Evolutionary conservation across 176 grass and related monocot genomes (phyloP), one percentile per base, ranked within the genome.

Genomic region (Paspalum vaginatum): DNA sequence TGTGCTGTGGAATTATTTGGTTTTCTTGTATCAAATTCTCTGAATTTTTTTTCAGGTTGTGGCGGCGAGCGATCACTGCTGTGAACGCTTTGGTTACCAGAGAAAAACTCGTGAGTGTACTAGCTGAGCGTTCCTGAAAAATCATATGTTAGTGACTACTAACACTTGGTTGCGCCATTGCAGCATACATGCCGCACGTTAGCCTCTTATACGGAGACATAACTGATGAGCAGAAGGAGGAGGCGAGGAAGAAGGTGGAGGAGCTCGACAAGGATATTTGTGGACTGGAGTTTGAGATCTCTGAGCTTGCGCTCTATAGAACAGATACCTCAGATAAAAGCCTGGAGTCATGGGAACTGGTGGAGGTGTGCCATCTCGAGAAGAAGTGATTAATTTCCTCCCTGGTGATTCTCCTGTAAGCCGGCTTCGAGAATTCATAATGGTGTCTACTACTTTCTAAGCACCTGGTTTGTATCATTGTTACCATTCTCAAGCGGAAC

Each of bases 281-380:
- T 52, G 86, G 86, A 18, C 72, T 99, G 57, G 80, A 80, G 70
- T 95, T 95, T 21, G 80, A 99, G 65, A 78, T 99, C 48, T 84
- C 93, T 8, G 68, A 86, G 84, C 52, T 99, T 17, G 92, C 88
- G 1, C 93, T 99, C 12, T 95, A 86, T 26, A 95, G 86, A 81
- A 91, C 92, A 0, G 96, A 99, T 75, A 88, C 82, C 0, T 81
- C 93, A 26, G 96, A 99, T 88, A 95, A 91, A 87, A 99, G 65
- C 82, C 90, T 95, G 88, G 85, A 95, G 46, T 93, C 96, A 78
- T 99, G 96, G 96, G 92, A 91, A 78, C 73, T 87, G 70, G 87
- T 99, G 48, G 90, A 95, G 86, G 85, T 90, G 25, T 91, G 68
- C 87, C 47, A 47, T 63, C 90, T 99, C 56, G 80, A 70, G 42